Evolutionary conservation across 768 basidiomycete genomes (phyloP).

Genomic region (Xanthoconium purpureum): DNA sequence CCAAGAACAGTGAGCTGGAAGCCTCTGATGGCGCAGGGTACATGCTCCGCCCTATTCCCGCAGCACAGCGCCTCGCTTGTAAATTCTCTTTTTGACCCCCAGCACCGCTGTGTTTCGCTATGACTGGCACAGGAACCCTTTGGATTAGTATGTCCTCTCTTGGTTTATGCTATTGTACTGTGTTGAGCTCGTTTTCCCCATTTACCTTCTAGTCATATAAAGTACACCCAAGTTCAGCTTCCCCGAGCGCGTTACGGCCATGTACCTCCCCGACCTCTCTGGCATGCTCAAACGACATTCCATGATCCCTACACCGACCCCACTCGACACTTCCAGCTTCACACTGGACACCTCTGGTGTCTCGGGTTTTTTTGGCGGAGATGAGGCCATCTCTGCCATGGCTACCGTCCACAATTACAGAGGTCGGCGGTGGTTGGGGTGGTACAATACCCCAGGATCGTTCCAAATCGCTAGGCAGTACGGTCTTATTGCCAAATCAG

Average conservation of each 20-base stretch:
- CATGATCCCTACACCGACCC: background rate
- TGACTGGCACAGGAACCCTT: background rate
- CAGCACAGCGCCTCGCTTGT: background rate
- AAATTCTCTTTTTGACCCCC: background rate
- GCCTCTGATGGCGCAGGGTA: background rate
- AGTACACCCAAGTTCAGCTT: background rate
- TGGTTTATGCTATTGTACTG: background rate
- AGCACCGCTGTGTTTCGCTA: too few relatives aligned
- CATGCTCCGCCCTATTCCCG: background rate
- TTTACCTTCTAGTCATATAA: background rate
- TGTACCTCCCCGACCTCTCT: conserved; percentile 2
- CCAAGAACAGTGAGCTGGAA: background rate
- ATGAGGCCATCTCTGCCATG: conserved; percentile 33
- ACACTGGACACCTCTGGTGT: conserved; percentile 27
- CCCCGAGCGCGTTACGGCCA: background rate
- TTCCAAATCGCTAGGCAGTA: conserved; percentile 27
- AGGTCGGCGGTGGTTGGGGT: conserved; percentile 28
- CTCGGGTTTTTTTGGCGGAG: conserved; percentile 31
- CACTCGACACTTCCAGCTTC: conserved; percentile 1
- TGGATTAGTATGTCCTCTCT: background rate
- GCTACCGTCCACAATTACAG: conserved; percentile 27
- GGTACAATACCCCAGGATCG: conserved; percentile 36
- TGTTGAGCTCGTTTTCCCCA: background rate
- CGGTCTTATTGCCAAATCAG: conserved; percentile 18
- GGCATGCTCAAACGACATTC: background rate